Conservation (phyloP, 176 grass and related monocot genomes). For the Pontederia crassipes region DNA sequence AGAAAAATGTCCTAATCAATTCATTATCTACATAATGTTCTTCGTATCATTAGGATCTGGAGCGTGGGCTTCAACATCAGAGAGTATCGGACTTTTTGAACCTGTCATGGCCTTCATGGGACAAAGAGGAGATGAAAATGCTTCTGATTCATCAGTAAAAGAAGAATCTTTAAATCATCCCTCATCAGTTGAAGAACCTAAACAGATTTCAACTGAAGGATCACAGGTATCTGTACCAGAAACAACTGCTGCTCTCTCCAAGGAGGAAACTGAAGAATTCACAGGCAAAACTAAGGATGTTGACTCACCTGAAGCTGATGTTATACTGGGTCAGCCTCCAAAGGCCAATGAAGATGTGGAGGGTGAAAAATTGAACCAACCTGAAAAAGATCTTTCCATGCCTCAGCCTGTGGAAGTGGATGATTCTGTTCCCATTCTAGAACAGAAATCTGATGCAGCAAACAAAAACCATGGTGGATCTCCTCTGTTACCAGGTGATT, state of each 20-base stretch:
- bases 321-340: slow-evolving; percentile 15
- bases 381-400: slow-evolving; percentile 34
- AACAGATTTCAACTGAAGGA: slow-evolving; percentile 19
- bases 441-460: too few relatives aligned
- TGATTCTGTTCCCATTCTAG: too few relatives aligned
- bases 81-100: slow-evolving; percentile 56
- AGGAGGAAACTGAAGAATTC: slow-evolving; percentile 25
- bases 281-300: slow-evolving; percentile 12
- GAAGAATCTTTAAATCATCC: slow-evolving; percentile 20
- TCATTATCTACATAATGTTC: not conserved
- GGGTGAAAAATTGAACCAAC: slow-evolving; percentile 19
- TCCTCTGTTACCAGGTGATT: slow-evolving; percentile 11
- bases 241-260: slow-evolving; percentile 13
- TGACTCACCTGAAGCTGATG: slow-evolving; percentile 13
- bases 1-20: too few relatives aligned
- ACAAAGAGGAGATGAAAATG: slow-evolving; percentile 45
- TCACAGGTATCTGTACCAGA: slow-evolving; percentile 23
- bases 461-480: too few relatives aligned
- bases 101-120: slow-evolving; percentile 92
- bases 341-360: slow-evolving; percentile 11
- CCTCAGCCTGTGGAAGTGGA: not conserved
- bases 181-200: slow-evolving; percentile 31
- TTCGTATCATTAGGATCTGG: slow-evolving; percentile 33
- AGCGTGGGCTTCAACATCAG: slow-evolving; percentile 33
- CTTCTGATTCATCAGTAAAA: slow-evolving; percentile 33